Conservation (phyloP, 2,329 filamentous ascomycete genomes). For the Purpureocillium lavendulum region DNA sequence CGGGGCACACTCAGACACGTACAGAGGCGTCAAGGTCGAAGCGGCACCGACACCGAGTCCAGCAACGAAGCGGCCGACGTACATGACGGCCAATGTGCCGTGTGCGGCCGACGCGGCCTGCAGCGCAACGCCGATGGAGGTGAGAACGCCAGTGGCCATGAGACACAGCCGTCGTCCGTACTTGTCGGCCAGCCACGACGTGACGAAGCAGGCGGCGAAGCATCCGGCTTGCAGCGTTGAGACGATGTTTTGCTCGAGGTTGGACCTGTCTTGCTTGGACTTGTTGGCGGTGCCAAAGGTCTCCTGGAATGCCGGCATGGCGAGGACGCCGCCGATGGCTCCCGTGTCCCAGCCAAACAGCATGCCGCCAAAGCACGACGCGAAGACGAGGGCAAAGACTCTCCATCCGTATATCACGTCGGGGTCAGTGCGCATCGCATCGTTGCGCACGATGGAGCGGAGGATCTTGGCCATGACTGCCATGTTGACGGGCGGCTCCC, state of each 20-base stretch:
- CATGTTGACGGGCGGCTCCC: slow-evolving; percentile 18
- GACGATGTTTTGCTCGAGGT: slow-evolving; percentile 58
- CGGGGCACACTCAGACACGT: slow-evolving; percentile 41
- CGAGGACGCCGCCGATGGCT: slow-evolving; percentile 59
- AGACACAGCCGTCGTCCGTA: slow-evolving; percentile 48
- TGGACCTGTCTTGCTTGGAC: slow-evolving; percentile 27
- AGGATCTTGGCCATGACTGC: slow-evolving; percentile 36
- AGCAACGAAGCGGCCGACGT: slow-evolving; percentile 51
- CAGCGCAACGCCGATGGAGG: slow-evolving; percentile 53
- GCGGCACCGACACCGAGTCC: slow-evolving; percentile 43
- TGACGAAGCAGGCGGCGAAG: slow-evolving; percentile 54
- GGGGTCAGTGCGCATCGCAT: slow-evolving; percentile 61
- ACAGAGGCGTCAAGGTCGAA: slow-evolving; percentile 34
- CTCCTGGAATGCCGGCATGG: slow-evolving; percentile 48
- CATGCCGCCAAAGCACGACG: slow-evolving; percentile 59
- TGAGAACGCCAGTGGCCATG: slow-evolving; percentile 46
- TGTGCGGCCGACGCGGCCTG: slow-evolving; percentile 47
- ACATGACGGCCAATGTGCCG: slow-evolving; percentile 54
- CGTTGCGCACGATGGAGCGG: slow-evolving; percentile 54
- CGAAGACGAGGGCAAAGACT: slow-evolving; percentile 54
- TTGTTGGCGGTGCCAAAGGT: slow-evolving; percentile 24
- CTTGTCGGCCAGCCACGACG: slow-evolving; percentile 43
- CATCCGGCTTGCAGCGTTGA: slow-evolving; percentile 64
- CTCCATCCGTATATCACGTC: slow-evolving; percentile 63
- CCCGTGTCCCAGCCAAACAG: slow-evolving; percentile 47